Evolutionary conservation across 2,329 filamentous ascomycete species (phyloP), one percentile per base, ranked within the genome.

Genomic region (Blastomyces parvus): DNA sequence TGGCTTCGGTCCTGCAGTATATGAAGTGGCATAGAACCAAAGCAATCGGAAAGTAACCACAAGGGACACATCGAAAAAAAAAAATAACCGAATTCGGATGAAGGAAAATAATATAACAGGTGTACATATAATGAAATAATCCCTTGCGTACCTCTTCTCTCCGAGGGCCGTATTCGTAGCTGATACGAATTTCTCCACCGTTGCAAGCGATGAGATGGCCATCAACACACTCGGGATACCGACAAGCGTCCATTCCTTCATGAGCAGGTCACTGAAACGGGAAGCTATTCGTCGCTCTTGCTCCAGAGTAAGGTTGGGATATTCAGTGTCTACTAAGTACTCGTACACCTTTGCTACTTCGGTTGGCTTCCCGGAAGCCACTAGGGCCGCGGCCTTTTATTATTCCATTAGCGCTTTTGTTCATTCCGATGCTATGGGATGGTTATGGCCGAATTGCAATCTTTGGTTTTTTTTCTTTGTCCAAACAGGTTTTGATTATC

Each of bases 241-340:
- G 25, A 71, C 67, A 19, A 74, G 64, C 9, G 70, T 72, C 66
- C 73, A 69, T 62, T 70, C 70, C 62, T 74, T 74, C 65, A 74
- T 67, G 2, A 73, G 67, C 2, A 73, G 52, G 59, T 73, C 73
- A 3, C 72, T 66, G 19, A 74, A 57, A 2, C 68, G 65, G 3
- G 60, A 58, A 25, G 65, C 65, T 44, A 70, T 64, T 50, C 61
- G 55, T 53, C 65, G 66, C 56, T 67, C 64, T 48, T 66, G 64
- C 11, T 64, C 62, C 3, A 63, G 46, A 9, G 63, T 62, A 48
- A 67, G 67, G n/a, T 59, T 44, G 9, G 61, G 56, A 14, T 57
- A 48, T 9, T 67, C 61, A 33, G 64, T 65, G 13, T 66, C 66
- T 19, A 68, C 66, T 13, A 73, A 59, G 60, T 70, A 66, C 40